These are phyloP conservation scores for Gentiana dahurica DNA, from an alignment of 257 asterid species.

Conservation along the genomic window DNA sequence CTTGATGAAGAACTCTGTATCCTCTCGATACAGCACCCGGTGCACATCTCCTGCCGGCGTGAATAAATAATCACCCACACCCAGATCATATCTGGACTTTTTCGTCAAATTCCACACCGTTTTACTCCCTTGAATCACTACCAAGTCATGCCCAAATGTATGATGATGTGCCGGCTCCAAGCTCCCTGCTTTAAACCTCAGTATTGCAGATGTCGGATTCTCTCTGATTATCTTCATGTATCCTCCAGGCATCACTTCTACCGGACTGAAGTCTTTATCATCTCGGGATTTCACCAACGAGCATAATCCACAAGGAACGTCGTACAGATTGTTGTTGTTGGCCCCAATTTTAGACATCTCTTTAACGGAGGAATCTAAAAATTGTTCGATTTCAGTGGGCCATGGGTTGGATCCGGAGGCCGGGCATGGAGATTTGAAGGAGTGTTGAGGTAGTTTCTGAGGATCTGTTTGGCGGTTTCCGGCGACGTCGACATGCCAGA, in stretches of 20 bases:
- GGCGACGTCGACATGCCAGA: conserved; percentile 63
- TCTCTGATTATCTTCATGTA: conserved; percentile 60
- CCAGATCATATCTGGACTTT: conserved; percentile 48
- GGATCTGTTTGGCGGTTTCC: conserved; percentile 42
- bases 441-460: conserved; percentile 47
- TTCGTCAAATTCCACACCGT: conserved; percentile 78
- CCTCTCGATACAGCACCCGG: conserved; percentile 61
- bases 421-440: conserved; percentile 79
- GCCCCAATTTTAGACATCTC: conserved; percentile 58
- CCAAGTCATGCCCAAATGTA: conserved; percentile 80
- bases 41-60: conserved; percentile 86
- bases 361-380: conserved; percentile 36
- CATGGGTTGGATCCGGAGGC: conserved; percentile 75
- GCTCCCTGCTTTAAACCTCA: conserved; percentile 69
- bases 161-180: conserved; percentile 92
- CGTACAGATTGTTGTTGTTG: not conserved
- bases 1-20: conserved; percentile 84
- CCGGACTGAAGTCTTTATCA: conserved; percentile 39
- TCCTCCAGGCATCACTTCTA: conserved; percentile 81
- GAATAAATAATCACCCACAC: conserved; percentile 64
- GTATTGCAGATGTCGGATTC: conserved; percentile 78
- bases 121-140: conserved; percentile 63
- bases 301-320: conserved; percentile 47
- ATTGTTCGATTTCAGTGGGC: conserved; percentile 59
- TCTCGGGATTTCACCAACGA: conserved; percentile 40